phyloP scores from a whole-genome alignment of 148 eudicot genomes.

The Pouteria glomerata region DNA sequence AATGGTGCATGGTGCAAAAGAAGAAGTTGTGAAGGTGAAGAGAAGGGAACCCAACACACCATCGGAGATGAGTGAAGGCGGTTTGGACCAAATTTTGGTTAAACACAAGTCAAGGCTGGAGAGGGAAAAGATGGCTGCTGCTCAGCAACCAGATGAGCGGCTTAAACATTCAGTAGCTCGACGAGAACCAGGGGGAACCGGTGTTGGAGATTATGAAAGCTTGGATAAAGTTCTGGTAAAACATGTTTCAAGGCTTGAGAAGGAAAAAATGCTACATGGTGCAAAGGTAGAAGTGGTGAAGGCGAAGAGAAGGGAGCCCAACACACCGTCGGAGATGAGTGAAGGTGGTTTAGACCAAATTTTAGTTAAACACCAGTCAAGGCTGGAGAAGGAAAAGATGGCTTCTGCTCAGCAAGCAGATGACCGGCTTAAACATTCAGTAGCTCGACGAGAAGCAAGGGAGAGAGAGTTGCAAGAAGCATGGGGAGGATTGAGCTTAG shows the following conservation, averaged over 20 bases:
- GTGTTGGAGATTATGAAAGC: constrained; percentile 31
- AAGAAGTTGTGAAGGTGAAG: constrained; percentile 30
- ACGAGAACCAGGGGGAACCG: constrained; percentile 17
- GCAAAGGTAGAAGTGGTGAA: constrained; percentile 25
- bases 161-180: background rate
- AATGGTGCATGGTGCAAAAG: constrained; percentile 23
- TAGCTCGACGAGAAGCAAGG: constrained; percentile 61
- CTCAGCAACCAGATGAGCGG: background rate
- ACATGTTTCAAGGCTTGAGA: constrained; percentile 65
- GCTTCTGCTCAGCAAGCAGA: constrained; percentile 24
- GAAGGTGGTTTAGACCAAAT: constrained; percentile 73
- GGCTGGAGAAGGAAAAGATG: constrained; percentile 46
- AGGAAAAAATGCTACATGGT: constrained; percentile 34
- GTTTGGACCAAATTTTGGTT: constrained; percentile 72
- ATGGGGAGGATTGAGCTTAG: constrained; percentile 86
- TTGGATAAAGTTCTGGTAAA: constrained; percentile 62
- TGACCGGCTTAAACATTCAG: constrained; percentile 25
- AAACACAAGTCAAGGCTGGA: constrained; percentile 66
- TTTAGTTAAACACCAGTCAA: constrained; percentile 56
- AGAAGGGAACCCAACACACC: constrained; percentile 22
- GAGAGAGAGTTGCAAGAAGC: constrained; percentile 72
- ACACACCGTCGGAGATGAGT: constrained; percentile 15
- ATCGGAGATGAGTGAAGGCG: constrained; percentile 33
- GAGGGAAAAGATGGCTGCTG: constrained; percentile 25
- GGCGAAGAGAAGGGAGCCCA: constrained; percentile 31